Evolutionary conservation across 306 rosid species (phyloP).

Genomic region (Cercis canadensis): DNA sequence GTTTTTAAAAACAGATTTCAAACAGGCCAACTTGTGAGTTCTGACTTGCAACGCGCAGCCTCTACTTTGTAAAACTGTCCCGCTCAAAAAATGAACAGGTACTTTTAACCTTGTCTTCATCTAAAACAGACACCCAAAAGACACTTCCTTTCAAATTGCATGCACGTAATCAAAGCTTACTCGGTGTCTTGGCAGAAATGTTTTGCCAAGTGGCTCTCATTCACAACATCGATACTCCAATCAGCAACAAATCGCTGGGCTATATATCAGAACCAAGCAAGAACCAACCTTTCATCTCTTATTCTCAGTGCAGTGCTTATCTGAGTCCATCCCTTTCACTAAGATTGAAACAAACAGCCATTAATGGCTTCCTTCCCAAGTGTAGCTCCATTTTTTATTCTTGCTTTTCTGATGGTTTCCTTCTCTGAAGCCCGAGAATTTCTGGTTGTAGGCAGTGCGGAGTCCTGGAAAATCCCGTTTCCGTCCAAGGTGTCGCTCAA

Average conservation of each 20-base stretch:
- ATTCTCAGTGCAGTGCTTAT: background rate
- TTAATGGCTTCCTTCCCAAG: constrained; percentile 38
- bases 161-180: background rate
- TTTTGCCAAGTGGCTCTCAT: constrained; percentile 29
- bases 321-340: background rate
- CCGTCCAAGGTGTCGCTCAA: constrained; percentile 29
- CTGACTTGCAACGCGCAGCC: too few relatives aligned
- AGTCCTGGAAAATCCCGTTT: constrained; percentile 37
- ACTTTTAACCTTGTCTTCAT: too few relatives aligned
- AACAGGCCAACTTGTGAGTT: too few relatives aligned
- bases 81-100: too few relatives aligned
- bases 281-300: background rate
- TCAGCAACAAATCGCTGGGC: too few relatives aligned
- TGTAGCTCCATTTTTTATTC: background rate
- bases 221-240: too few relatives aligned
- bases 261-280: too few relatives aligned
- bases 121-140: background rate
- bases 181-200: constrained; percentile 16
- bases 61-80: too few relatives aligned
- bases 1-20: too few relatives aligned
- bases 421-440: constrained; percentile 21
- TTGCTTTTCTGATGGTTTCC: constrained; percentile 13
- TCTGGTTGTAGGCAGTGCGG: constrained; percentile 40
- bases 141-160: background rate
- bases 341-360: background rate